Evolutionary conservation across 306 rosid species (phyloP), one percentile per base, ranked within the genome.

Genomic region (Oemleria cerasiformis): DNA sequence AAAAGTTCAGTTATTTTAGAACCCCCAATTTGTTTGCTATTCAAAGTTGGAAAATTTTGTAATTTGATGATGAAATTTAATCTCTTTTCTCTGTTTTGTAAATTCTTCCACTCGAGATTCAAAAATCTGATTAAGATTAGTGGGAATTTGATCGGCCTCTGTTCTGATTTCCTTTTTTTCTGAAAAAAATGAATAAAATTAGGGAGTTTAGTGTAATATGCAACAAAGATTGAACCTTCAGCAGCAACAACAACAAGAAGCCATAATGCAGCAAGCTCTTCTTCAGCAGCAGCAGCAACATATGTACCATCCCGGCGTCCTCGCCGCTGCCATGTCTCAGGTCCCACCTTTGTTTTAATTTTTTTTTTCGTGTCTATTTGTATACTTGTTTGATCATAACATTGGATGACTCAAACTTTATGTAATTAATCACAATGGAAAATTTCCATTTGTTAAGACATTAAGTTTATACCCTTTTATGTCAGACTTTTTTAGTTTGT

Each of bases 271-370:
- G 71, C 92, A 86, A 85, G 92, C 90, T 6, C 80, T 89, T 79
- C 89, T 89, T 58, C 96, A 89, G 58, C 96, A 88, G 30, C 91
- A 85, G 58, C 96, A 89, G 25, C 92, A 85, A 57, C 89, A 81
- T 70, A 83, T 89, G 86, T 89, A 89, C 43, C 96, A 89, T 63
- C 96, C 96, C 34, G 92, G 92, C 44, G 81, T 86, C 80, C 78
- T 89, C 40, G 95, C 92, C 8, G 89, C 96, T 68, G 87, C 95
- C 25, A 84, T 86, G 89, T 77, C 92, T 75, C 92, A 89, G 92
- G 90, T 80, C 41, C 48, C 64, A 11, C 7, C 51, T 7, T 14
- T 38, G 19, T 11, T 39, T 12, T 39, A 23, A 14, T 9, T 17
- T 14, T 41, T 2, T 40, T 30, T 9, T 12, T 38, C 2, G 19